phyloP scores from a whole-genome alignment of 2,329 filamentous ascomycete genomes.

The Pezicula radicicola region DNA sequence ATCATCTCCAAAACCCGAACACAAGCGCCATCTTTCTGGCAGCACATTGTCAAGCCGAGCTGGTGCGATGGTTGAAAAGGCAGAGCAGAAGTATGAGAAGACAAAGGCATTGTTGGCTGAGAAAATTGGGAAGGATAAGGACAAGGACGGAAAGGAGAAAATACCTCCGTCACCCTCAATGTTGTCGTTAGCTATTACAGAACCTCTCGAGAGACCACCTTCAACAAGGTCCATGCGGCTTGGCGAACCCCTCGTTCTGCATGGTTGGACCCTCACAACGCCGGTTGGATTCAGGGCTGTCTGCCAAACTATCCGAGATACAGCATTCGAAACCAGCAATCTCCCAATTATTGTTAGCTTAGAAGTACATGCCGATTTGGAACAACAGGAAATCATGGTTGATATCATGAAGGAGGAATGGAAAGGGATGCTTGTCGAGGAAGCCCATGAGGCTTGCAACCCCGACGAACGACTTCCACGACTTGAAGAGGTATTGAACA shows the following conservation, averaged over 20 bases:
- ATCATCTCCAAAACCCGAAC: slow-evolving; percentile 32
- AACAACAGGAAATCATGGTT: slow-evolving; percentile 91
- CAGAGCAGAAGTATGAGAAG: slow-evolving; percentile 22
- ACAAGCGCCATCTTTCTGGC: slow-evolving; percentile 33
- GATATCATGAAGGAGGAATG: slow-evolving; percentile 91
- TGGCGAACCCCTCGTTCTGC: slow-evolving; percentile 75
- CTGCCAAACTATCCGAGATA: slow-evolving; percentile 73
- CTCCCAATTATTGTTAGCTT: slow-evolving; percentile 88
- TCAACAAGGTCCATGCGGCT: slow-evolving; percentile 21
- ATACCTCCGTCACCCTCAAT: neutral
- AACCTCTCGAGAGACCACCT: slow-evolving; percentile 21
- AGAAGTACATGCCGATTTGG: slow-evolving; percentile 79
- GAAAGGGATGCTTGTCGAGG: slow-evolving; percentile 69
- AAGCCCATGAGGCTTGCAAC: slow-evolving; percentile 38
- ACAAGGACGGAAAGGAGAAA: slow-evolving; percentile 5
- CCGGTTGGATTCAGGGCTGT: slow-evolving; percentile 87
- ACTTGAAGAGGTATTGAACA: slow-evolving; percentile 69
- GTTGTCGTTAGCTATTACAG: slow-evolving; percentile 10
- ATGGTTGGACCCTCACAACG: slow-evolving; percentile 82
- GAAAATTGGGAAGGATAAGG: neutral
- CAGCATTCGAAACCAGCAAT: slow-evolving; percentile 72
- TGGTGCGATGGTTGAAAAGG: slow-evolving; percentile 23
- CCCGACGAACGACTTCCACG: slow-evolving; percentile 59
- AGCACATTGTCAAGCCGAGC: slow-evolving; percentile 29
- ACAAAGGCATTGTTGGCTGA: slow-evolving; percentile 18